Percentiles rank a stretch among this genome's conserved stretches.
phyloP scores from a whole-genome alignment of 2,329 filamentous ascomycete species.

The Calcarisporium arbuscula region DNA sequence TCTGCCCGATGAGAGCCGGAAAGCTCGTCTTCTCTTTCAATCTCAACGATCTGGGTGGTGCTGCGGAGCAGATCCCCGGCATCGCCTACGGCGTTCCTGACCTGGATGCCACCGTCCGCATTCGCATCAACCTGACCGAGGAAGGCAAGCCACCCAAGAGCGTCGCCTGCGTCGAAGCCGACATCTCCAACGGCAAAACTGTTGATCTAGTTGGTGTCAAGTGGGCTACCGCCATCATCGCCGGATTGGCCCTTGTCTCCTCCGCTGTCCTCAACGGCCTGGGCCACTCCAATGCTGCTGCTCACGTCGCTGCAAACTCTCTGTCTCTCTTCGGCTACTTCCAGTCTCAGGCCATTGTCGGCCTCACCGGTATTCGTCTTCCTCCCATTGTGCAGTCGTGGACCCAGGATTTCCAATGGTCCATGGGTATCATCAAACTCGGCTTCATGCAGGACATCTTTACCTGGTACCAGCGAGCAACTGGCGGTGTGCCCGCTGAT shows the following conservation, averaged over 20 bases:
- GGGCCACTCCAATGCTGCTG: slow-evolving; percentile 88
- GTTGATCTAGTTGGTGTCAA: slow-evolving; percentile 84
- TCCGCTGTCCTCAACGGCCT: slow-evolving; percentile 86
- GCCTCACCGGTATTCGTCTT: slow-evolving; percentile 72
- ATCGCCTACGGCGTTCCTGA: slow-evolving; percentile 89
- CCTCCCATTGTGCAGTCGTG: slow-evolving; percentile 86
- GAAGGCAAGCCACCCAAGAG: slow-evolving; percentile 50
- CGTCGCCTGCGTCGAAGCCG: slow-evolving; percentile 81
- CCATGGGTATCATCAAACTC: slow-evolving; percentile 87
- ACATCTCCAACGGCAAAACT: slow-evolving; percentile 85
- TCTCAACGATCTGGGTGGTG: slow-evolving; percentile 48
- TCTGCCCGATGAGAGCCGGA: slow-evolving; percentile 88
- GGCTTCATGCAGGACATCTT: slow-evolving; percentile 83
- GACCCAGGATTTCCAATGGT: slow-evolving; percentile 98
- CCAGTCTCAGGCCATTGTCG: slow-evolving; percentile 87
- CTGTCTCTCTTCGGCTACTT: slow-evolving; percentile 93
- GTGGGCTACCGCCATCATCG: slow-evolving; percentile 84
- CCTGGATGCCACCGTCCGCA: slow-evolving; percentile 76
- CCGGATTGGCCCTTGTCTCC: slow-evolving; percentile 73
- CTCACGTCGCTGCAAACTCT: slow-evolving; percentile 89
- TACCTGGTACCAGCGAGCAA: slow-evolving; percentile 93
- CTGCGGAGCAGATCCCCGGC: slow-evolving; percentile 62
- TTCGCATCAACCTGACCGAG: slow-evolving; percentile 69
- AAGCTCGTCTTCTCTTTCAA: slow-evolving; percentile 71
- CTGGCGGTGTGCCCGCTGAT: slow-evolving; percentile 76